Conservation (phyloP, 768 basidiomycete species). For the Saitozyma podzolica region DNA sequence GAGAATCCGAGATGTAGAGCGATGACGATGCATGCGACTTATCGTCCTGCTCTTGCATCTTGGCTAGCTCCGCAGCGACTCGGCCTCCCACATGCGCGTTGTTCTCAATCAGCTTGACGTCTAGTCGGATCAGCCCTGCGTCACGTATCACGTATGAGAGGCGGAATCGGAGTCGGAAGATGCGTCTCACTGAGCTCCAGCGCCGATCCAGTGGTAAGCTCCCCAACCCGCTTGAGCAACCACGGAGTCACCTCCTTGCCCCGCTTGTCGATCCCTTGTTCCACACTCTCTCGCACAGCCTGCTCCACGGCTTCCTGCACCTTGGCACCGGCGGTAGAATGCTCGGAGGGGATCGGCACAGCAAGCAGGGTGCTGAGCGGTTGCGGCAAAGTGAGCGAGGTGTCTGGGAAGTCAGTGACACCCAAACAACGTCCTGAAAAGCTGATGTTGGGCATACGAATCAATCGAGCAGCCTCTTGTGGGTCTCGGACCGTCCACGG, state of each 20-base stretch:
- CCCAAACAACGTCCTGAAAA: not conserved
- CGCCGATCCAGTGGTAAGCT: slow-evolving; percentile 75
- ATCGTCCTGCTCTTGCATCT: slow-evolving; percentile 52
- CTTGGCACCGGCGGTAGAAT: slow-evolving; percentile 64
- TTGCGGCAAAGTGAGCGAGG: slow-evolving; percentile 69
- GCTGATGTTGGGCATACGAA: slow-evolving; percentile 12
- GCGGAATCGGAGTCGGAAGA: slow-evolving; percentile 7
- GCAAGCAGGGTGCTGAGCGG: slow-evolving; percentile 77
- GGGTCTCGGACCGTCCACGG: slow-evolving; percentile 75
- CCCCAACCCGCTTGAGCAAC: slow-evolving; percentile 77
- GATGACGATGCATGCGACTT: slow-evolving; percentile 33
- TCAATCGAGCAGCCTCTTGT: slow-evolving; percentile 65
- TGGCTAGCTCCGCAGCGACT: slow-evolving; percentile 61
- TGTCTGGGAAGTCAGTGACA: slow-evolving; percentile 56
- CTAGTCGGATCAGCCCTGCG: slow-evolving; percentile 51
- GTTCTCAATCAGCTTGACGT: slow-evolving; percentile 86
- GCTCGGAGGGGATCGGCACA: slow-evolving; percentile 81
- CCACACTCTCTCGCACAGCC: slow-evolving; percentile 79
- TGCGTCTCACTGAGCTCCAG: slow-evolving; percentile 64
- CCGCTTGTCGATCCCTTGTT: slow-evolving; percentile 70
- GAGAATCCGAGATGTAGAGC: not conserved
- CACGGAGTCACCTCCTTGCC: slow-evolving; percentile 96
- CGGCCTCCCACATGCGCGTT: slow-evolving; percentile 72
- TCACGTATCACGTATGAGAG: not conserved
- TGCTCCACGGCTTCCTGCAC: slow-evolving; percentile 79